Conservation (phyloP, 2,329 filamentous ascomycete species). For the Celoporthe dispersa region DNA sequence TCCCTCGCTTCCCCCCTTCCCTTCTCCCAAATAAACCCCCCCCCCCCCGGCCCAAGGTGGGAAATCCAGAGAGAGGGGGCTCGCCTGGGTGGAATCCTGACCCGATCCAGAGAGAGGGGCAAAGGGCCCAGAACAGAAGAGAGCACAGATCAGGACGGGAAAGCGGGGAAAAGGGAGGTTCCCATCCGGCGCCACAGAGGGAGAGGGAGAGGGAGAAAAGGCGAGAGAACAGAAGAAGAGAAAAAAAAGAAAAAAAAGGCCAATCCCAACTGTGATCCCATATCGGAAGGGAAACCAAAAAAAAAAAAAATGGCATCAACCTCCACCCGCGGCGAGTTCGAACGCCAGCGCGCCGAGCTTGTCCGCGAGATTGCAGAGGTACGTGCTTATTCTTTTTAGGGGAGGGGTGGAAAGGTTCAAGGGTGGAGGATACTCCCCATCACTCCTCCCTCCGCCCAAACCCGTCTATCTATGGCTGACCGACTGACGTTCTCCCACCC, state of each 20-base stretch:
- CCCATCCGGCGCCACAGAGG: not conserved
- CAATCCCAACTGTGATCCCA: not conserved
- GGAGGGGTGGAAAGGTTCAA: too few species aligned
- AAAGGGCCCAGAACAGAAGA: not conserved
- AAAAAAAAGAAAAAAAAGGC: not conserved
- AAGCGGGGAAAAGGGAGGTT: not conserved
- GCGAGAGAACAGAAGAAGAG: not conserved
- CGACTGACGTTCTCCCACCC: not conserved
- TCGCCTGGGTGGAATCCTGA: not conserved
- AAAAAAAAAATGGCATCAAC: slow-evolving; percentile 40
- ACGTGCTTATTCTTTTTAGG: too few species aligned
- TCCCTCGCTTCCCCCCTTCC: too few species aligned
- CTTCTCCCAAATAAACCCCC: not conserved
- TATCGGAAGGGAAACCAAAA: too few species aligned
- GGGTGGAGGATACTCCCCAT: too few species aligned
- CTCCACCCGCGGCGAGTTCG: slow-evolving; percentile 62
- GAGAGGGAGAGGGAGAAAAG: not conserved
- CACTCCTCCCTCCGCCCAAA: not conserved
- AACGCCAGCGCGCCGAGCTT: slow-evolving; percentile 74
- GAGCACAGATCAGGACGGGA: not conserved
- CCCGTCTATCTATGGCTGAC: not conserved
- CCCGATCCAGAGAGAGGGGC: not conserved
- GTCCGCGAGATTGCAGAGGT: slow-evolving; percentile 76
- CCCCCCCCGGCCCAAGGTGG: not conserved
- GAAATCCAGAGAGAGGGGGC: not conserved